Evolutionary conservation across 2,329 filamentous ascomycete genomes (phyloP).

Genomic region (Colletotrichum nymphaeae): DNA sequence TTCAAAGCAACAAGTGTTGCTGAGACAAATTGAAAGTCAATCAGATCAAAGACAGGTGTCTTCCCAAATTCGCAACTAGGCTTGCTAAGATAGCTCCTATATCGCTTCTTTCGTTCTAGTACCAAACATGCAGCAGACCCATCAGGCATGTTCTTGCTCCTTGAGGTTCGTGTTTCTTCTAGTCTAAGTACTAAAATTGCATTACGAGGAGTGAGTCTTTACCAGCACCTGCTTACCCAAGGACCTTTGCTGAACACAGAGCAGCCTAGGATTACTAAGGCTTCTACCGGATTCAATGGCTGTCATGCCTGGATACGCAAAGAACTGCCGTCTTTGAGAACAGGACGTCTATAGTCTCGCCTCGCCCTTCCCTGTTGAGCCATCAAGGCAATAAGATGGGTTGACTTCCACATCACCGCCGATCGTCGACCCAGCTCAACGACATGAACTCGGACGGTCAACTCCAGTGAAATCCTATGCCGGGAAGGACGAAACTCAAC

Average conservation of each 20-base stretch:
- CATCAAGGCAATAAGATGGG: constrained; percentile 7
- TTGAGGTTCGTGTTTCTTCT: not conserved
- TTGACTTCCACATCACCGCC: not conserved
- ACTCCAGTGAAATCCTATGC: not conserved
- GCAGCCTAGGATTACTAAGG: not conserved
- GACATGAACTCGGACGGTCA: not conserved
- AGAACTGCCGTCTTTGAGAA: not conserved
- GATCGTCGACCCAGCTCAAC: not conserved
- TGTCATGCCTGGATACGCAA: not conserved
- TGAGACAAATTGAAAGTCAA: not conserved
- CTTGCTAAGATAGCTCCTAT: not conserved
- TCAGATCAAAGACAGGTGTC: constrained; percentile 15
- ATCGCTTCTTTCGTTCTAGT: constrained; percentile 4
- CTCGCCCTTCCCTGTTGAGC: not conserved
- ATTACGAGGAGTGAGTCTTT: not conserved
- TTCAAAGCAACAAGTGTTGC: not conserved
- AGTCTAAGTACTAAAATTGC: not conserved
- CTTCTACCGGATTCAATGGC: constrained; percentile 4
- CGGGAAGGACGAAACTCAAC: not conserved
- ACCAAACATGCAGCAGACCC: not conserved
- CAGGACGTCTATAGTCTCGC: not conserved
- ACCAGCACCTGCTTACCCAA: not conserved
- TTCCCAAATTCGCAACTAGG: not conserved
- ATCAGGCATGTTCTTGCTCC: not conserved
- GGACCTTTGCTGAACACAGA: not conserved